Percentiles rank a stretch among this genome's conserved stretches.
These are phyloP conservation scores for Xylaria telfairii DNA, from an alignment of 495 filamentous ascomycete species.

Conservation along the genomic window DNA sequence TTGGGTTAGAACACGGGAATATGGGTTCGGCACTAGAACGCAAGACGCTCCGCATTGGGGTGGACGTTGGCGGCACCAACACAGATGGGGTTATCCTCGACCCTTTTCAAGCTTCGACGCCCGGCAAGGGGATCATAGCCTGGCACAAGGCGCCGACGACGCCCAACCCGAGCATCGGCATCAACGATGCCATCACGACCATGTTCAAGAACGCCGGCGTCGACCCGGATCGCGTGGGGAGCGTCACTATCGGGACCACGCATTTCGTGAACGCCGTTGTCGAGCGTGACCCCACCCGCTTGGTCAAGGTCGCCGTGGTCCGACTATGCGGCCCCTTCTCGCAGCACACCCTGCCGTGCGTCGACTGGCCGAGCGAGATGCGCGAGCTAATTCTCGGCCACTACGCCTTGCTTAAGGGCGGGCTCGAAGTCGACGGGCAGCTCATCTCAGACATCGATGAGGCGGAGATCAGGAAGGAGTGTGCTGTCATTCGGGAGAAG, in stretches of 20 bases:
- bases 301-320: constrained; percentile 61
- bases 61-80: constrained; percentile 64
- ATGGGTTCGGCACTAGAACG: constrained; percentile 29
- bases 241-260: constrained; percentile 68
- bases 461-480: constrained; percentile 49
- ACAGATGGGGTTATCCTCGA: constrained; percentile 67
- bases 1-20: too few relatives aligned
- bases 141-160: constrained; percentile 66
- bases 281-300: constrained; percentile 57
- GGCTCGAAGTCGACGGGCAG: constrained; percentile 57
- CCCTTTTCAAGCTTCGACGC: constrained; percentile 44
- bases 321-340: constrained; percentile 61
- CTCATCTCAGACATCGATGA: constrained; percentile 56
- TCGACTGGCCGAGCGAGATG: constrained; percentile 55
- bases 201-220: constrained; percentile 52
- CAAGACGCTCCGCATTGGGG: constrained; percentile 47
- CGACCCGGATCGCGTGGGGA: constrained; percentile 50
- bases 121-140: constrained; percentile 54
- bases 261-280: constrained; percentile 70
- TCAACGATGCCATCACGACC: constrained; percentile 55
- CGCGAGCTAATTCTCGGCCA: constrained; percentile 53
- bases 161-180: constrained; percentile 59
- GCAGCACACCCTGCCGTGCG: constrained; percentile 61
- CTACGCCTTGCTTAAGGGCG: constrained; percentile 53
- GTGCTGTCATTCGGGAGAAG: constrained; percentile 47